phyloP scores from a whole-genome alignment of 768 basidiomycete genomes.

The Pisolithus orientalis region DNA sequence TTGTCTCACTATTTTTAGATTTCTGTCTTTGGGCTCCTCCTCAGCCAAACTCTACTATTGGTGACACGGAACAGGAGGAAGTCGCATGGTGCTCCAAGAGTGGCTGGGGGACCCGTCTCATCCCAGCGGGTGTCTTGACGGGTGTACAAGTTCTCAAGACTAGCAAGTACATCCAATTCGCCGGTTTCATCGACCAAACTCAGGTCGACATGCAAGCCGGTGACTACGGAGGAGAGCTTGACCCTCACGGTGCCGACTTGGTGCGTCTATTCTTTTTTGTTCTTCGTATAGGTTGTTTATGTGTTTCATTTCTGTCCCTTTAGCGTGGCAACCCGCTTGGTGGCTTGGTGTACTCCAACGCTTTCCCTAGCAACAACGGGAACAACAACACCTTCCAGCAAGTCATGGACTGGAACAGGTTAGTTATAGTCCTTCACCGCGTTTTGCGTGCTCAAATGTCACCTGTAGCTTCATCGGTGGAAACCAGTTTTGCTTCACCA shows the following conservation, averaged over 20 bases:
- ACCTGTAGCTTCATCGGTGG: conserved; percentile 62
- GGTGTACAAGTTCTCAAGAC: conserved; percentile 64
- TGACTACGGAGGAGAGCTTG: conserved; percentile 75
- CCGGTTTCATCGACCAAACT: conserved; percentile 62
- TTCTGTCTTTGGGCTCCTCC: conserved; percentile 67
- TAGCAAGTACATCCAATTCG: conserved; percentile 49
- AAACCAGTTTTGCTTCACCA: conserved; percentile 59
- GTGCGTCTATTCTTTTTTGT: conserved; percentile 24
- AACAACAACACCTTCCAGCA: conserved; percentile 43
- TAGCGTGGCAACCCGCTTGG: conserved; percentile 81
- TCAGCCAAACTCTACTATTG: conserved; percentile 45
- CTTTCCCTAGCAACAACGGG: conserved; percentile 36
- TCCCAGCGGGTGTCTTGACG: conserved; percentile 54
- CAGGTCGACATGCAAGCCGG: conserved; percentile 41
- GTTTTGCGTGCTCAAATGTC: conserved; percentile 5
- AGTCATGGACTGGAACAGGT: conserved; percentile 63
- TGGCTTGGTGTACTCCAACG: conserved; percentile 59
- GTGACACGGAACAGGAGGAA: conserved; percentile 57
- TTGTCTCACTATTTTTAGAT: conserved; percentile 36
- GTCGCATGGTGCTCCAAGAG: conserved; percentile 72
- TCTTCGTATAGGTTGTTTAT: conserved; percentile 12
- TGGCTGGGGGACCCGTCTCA: conserved; percentile 62
- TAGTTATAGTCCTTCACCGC: conserved; percentile 12
- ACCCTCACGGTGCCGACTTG: conserved; percentile 67
- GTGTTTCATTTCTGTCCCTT: conserved; percentile 2